Evolutionary conservation across 2,329 filamentous ascomycete species (phyloP).

Genomic region (Stemphylium vesicarium): DNA sequence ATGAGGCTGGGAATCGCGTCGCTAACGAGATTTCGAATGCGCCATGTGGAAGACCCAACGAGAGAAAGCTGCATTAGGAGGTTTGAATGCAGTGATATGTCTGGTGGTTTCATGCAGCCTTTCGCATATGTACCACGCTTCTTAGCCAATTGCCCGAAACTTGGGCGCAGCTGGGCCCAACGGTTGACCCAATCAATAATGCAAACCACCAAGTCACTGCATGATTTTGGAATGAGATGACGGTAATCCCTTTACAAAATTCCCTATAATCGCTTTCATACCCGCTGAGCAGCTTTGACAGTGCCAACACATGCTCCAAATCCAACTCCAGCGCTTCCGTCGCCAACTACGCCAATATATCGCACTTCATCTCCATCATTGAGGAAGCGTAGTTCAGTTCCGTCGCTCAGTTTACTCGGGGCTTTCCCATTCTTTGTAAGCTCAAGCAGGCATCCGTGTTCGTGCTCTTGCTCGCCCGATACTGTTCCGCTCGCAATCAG

Average conservation of each 20-base stretch:
- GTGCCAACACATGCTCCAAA: conserved; percentile 52
- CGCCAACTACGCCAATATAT: conserved; percentile 46
- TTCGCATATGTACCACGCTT: conserved; percentile 1
- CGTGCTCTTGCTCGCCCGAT: conserved; percentile 45
- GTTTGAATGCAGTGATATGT: neutral
- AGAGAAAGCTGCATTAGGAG: neutral
- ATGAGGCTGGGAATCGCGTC: neutral
- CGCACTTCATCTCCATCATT: conserved; percentile 52
- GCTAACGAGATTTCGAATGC: neutral
- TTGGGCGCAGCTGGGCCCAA: conserved; percentile 1
- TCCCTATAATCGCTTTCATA: neutral
- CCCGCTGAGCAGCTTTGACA: conserved; percentile 36
- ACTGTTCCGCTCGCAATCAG: conserved; percentile 55
- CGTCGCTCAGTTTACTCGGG: conserved; percentile 35
- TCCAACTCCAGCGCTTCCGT: conserved; percentile 42
- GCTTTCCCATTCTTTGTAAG: conserved; percentile 46
- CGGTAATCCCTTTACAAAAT: neutral
- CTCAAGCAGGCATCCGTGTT: conserved; percentile 54
- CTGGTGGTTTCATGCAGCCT: neutral
- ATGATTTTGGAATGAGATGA: neutral
- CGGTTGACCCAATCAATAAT: neutral
- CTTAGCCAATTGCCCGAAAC: conserved; percentile 1
- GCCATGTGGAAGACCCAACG: neutral
- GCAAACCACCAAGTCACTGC: neutral
- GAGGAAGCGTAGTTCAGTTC: conserved; percentile 47